Evolutionary conservation across 1,284 basidiomycete species (phyloP).

Genomic region (Boletus austroedulis): DNA sequence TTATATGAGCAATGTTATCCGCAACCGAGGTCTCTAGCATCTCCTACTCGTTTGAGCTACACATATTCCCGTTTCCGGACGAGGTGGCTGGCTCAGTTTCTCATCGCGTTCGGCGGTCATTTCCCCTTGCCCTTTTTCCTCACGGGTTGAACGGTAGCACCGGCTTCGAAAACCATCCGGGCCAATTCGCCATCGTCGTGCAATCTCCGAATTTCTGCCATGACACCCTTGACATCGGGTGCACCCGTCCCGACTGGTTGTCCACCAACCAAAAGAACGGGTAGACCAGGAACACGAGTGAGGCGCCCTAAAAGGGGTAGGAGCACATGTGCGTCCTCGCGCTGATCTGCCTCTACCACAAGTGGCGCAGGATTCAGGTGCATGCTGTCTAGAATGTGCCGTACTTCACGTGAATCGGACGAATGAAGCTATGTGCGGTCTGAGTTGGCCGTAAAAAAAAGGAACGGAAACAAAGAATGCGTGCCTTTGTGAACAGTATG

Average conservation of each 20-base stretch:
- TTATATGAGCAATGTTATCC: not conserved
- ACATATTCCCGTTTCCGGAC: constrained; percentile 7
- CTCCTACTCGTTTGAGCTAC: not conserved
- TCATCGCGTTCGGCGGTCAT: constrained; percentile 3
- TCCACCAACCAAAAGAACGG: constrained; percentile 72
- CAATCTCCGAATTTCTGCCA: constrained; percentile 55
- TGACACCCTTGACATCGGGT: constrained; percentile 38
- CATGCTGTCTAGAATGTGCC: constrained; percentile 56
- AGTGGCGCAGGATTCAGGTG: constrained; percentile 65
- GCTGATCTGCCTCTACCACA: constrained; percentile 71
- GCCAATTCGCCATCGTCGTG: constrained; percentile 52
- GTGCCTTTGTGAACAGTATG: constrained; percentile 74
- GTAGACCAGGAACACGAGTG: constrained; percentile 55
- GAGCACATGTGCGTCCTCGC: constrained; percentile 49
- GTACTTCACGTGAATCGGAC: constrained; percentile 63
- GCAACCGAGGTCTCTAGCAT: not conserved
- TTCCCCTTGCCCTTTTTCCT: constrained; percentile 50
- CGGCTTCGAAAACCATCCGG: constrained; percentile 51
- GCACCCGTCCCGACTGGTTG: constrained; percentile 49
- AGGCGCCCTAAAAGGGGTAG: constrained; percentile 53
- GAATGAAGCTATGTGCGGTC: constrained; percentile 50
- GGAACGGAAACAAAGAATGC: constrained; percentile 15
- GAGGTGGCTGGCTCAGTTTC: not conserved
- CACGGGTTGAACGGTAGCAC: constrained; percentile 53
- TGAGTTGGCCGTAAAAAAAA: not conserved